Percentiles rank a stretch among this genome's conserved stretches.
Evolutionary conservation across 75 land plant species (phyloP).

Genomic region (Ceratopteris richardii): DNA sequence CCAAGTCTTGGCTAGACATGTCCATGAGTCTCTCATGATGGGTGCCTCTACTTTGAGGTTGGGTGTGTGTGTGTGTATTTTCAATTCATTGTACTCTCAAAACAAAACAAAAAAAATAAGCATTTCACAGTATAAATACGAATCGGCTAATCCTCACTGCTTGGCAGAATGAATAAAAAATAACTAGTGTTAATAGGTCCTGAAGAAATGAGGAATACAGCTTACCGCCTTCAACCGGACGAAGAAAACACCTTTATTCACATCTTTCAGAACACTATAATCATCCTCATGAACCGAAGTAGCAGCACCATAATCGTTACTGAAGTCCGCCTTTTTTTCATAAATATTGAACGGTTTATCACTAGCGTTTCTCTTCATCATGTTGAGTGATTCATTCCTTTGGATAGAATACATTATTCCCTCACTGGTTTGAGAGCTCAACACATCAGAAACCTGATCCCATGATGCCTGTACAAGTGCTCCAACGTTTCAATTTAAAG

Average conservation of each 20-base stretch:
- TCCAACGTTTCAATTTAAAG: too few species aligned
- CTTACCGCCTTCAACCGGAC: conserved; percentile 62
- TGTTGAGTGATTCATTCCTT: background rate
- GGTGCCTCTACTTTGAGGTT: too few species aligned
- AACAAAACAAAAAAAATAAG: too few species aligned
- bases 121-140: too few species aligned
- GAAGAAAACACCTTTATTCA: conserved; percentile 43
- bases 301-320: conserved; percentile 66
- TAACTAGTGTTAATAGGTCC: too few species aligned
- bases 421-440: conserved; percentile 40
- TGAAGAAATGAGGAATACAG: too few species aligned
- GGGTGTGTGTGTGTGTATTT: too few species aligned
- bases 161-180: too few species aligned
- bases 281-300: conserved; percentile 28
- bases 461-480: conserved; percentile 36
- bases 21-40: too few species aligned
- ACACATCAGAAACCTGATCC: conserved; percentile 18
- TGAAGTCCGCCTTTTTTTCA: conserved; percentile 37
- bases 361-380: conserved; percentile 9
- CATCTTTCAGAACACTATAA: conserved; percentile 23
- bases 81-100: too few species aligned
- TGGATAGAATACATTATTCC: conserved; percentile 35
- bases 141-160: too few species aligned
- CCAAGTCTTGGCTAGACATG: too few species aligned
- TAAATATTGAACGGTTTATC: conserved; percentile 41